Percentiles rank a stretch among this genome's conserved stretches.
Evolutionary conservation across 768 basidiomycete genomes (phyloP).

Genomic region (Hericium alpestre): DNA sequence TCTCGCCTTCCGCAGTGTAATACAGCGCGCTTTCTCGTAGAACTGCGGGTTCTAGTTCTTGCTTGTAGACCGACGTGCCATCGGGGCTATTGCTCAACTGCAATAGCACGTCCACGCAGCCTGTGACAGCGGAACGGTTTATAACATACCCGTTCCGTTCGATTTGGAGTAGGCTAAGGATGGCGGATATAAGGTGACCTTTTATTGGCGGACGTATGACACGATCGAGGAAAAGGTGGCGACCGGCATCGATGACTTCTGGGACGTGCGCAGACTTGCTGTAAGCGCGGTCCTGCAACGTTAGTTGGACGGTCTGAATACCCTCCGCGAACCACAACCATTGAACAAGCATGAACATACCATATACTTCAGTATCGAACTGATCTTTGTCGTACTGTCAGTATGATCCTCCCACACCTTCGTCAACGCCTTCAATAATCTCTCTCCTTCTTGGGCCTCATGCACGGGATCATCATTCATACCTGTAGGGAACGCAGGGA

Average conservation of each 20-base stretch:
- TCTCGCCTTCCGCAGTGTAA: constrained; percentile 66
- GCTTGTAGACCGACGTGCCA: constrained; percentile 61
- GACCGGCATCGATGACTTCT: constrained; percentile 71
- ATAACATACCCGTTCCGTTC: constrained; percentile 89
- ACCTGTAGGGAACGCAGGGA: constrained; percentile 76
- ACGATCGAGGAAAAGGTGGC: constrained; percentile 70
- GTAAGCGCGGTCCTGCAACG: constrained; percentile 78
- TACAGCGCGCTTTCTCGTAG: constrained; percentile 69
- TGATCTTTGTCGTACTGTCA: constrained; percentile 77
- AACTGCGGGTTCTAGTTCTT: constrained; percentile 75
- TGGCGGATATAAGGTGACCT: constrained; percentile 68
- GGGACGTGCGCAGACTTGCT: constrained; percentile 66
- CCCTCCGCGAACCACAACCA: neutral
- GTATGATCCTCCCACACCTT: constrained; percentile 92
- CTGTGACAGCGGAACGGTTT: constrained; percentile 83
- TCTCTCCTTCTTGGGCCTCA: constrained; percentile 73
- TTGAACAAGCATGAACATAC: constrained; percentile 29
- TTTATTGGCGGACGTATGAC: constrained; percentile 78
- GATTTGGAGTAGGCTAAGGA: constrained; percentile 77
- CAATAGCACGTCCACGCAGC: constrained; percentile 77
- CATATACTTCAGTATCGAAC: constrained; percentile 93
- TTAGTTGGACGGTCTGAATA: constrained; percentile 9
- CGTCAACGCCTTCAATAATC: constrained; percentile 71
- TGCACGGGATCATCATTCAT: constrained; percentile 58
- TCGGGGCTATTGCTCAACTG: constrained; percentile 45